phyloP scores from a whole-genome alignment of 1,284 basidiomycete genomes.

The Heterobasidion annosum region DNA sequence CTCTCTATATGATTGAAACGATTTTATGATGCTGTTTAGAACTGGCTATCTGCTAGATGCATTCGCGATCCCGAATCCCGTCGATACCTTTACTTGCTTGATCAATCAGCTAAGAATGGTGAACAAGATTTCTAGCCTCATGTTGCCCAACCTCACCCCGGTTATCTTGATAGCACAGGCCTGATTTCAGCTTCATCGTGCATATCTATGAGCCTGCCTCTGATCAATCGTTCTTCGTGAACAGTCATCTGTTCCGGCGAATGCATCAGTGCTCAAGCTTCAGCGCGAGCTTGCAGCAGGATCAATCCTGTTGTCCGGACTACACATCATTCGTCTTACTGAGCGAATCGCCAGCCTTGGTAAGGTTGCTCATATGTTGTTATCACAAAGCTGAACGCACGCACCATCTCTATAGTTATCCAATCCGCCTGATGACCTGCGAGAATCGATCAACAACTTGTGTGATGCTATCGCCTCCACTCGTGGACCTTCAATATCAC shows the following conservation, averaged over 20 bases:
- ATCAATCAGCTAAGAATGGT: not conserved
- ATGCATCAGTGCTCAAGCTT: not conserved
- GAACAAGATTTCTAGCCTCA: not conserved
- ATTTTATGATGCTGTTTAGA: slow-evolving; percentile 11
- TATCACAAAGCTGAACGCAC: not conserved
- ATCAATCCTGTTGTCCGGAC: not conserved
- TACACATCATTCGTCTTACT: not conserved
- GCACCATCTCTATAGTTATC: not conserved
- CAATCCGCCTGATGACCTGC: not conserved
- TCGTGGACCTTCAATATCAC: slow-evolving; percentile 1
- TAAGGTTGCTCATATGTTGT: not conserved
- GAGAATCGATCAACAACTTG: not conserved
- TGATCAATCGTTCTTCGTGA: slow-evolving; percentile 40
- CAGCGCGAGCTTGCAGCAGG: not conserved
- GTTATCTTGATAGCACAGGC: slow-evolving; percentile 1
- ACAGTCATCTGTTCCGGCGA: slow-evolving; percentile 14
- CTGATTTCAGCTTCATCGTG: slow-evolving; percentile 25
- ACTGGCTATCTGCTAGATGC: slow-evolving; percentile 34
- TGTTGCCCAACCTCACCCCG: too few species aligned
- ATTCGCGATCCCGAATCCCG: slow-evolving; percentile 18
- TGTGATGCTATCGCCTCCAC: not conserved
- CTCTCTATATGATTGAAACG: too few species aligned
- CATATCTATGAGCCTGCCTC: slow-evolving; percentile 30
- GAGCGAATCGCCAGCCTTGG: not conserved
- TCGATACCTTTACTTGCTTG: slow-evolving; percentile 11